These are phyloP conservation scores for Mycena sp. DNA, from an alignment of 1,284 basidiomycete genomes.

Conservation along the genomic window DNA sequence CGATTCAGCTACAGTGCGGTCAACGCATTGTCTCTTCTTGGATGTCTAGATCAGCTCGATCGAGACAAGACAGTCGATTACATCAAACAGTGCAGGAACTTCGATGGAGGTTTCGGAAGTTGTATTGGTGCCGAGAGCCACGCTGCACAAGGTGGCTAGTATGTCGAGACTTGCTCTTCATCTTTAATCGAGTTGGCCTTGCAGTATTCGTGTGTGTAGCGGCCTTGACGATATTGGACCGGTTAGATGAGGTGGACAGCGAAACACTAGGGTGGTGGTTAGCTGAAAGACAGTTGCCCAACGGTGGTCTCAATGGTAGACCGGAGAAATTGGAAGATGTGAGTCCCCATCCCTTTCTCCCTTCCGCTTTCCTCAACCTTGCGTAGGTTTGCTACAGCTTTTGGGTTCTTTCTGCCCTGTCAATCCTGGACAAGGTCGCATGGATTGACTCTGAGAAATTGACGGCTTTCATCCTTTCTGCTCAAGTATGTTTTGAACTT, in stretches of 20 bases:
- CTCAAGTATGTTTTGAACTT: conserved; percentile 76
- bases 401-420: conserved; percentile 93
- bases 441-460: conserved; percentile 96
- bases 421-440: conserved; percentile 84
- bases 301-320: conserved; percentile 93
- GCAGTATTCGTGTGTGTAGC: conserved; percentile 92
- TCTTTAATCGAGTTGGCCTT: background rate
- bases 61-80: conserved; percentile 77
- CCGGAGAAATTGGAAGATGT: conserved; percentile 99
- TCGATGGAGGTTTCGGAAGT: conserved; percentile 95
- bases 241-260: conserved; percentile 80
- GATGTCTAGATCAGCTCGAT: conserved; percentile 70
- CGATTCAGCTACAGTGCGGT: conserved; percentile 92
- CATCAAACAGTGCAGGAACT: conserved; percentile 86
- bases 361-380: background rate
- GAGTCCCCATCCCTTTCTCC: conserved; percentile 37
- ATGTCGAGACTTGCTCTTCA: background rate
- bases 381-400: conserved; percentile 95
- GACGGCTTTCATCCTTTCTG: conserved; percentile 84
- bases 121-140: conserved; percentile 91
- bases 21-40: conserved; percentile 84
- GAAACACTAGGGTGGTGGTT: conserved; percentile 92
- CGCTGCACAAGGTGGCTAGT: conserved; percentile 80
- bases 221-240: conserved; percentile 86
- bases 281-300: conserved; percentile 91